These are phyloP conservation scores for Saksenaea vasiformis DNA, from an alignment of 371 early-diverging fungal genomes.

Conservation along the genomic window DNA sequence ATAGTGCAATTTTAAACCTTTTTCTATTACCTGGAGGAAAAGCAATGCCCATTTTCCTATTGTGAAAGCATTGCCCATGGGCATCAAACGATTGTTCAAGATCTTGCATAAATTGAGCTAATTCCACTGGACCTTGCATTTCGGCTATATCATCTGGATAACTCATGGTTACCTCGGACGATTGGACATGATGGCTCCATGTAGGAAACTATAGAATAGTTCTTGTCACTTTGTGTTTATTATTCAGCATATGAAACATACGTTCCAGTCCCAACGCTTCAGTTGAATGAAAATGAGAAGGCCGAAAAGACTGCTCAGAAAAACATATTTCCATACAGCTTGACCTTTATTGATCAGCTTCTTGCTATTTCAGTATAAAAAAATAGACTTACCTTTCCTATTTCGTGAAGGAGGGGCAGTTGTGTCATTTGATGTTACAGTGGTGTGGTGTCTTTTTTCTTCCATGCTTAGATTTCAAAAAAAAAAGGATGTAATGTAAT, in stretches of 20 bases:
- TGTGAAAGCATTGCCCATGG: not conserved
- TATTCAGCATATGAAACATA: not conserved
- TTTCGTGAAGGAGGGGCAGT: not conserved
- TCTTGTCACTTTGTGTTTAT: not conserved
- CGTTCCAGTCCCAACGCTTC: not conserved
- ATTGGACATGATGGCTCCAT: not conserved
- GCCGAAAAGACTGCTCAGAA: not conserved
- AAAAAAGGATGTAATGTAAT: not conserved
- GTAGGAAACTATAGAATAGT: not conserved
- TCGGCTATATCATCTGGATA: not conserved
- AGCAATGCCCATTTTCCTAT: slow-evolving; percentile 8
- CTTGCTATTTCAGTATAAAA: not conserved
- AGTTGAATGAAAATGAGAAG: not conserved
- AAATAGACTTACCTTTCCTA: not conserved
- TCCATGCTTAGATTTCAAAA: not conserved
- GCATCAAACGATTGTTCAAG: not conserved
- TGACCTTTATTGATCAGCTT: not conserved
- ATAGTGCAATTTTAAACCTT: not conserved
- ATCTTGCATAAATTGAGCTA: slow-evolving; percentile 3
- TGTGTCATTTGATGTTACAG: not conserved
- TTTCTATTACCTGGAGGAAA: slow-evolving; percentile 7
- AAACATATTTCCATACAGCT: not conserved
- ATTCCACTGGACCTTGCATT: slow-evolving; percentile 1
- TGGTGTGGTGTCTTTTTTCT: not conserved
- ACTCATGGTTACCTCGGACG: not conserved